These are phyloP conservation scores for Candida loeiensis DNA, from an alignment of 805 yeast species.

Conservation along the genomic window DNA sequence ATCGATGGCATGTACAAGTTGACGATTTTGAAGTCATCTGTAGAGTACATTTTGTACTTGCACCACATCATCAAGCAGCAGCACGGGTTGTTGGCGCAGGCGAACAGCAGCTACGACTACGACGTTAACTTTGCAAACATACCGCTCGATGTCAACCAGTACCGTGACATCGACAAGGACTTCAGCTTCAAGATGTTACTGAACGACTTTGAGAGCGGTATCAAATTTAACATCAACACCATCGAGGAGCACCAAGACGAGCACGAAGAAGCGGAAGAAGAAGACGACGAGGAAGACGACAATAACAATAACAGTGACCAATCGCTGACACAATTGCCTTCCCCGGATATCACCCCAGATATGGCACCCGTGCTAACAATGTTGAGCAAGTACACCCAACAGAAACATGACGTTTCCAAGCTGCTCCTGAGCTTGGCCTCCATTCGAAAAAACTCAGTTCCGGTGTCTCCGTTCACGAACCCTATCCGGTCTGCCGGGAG, in stretches of 20 bases:
- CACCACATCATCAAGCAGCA: slow-evolving; percentile 56
- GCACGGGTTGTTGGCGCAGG: slow-evolving; percentile 37
- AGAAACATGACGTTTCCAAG: slow-evolving; percentile 1
- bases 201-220: slow-evolving; percentile 11
- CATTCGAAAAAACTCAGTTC: slow-evolving; percentile 14
- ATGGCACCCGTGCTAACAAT: slow-evolving; percentile 33
- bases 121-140: slow-evolving; percentile 48
- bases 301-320: slow-evolving; percentile 4
- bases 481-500: slow-evolving; percentile 21
- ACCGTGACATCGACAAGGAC: slow-evolving; percentile 56
- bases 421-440: slow-evolving; percentile 10
- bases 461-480: slow-evolving; percentile 22
- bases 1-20: slow-evolving; percentile 74
- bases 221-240: slow-evolving; percentile 6
- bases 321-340: slow-evolving; percentile 20
- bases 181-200: slow-evolving; percentile 43
- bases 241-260: slow-evolving; percentile 11
- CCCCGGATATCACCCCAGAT: slow-evolving; percentile 38
- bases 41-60: slow-evolving; percentile 70
- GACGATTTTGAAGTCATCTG: slow-evolving; percentile 77
- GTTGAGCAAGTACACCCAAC: slow-evolving; percentile 21
- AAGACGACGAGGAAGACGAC: not conserved
- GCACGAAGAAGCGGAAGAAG: slow-evolving; percentile 5
- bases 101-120: slow-evolving; percentile 20
- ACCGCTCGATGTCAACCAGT: slow-evolving; percentile 56